Base-by-base conservation (phyloP, 2,329 filamentous ascomycete species). In the Paecilomyces niveus region DNA sequence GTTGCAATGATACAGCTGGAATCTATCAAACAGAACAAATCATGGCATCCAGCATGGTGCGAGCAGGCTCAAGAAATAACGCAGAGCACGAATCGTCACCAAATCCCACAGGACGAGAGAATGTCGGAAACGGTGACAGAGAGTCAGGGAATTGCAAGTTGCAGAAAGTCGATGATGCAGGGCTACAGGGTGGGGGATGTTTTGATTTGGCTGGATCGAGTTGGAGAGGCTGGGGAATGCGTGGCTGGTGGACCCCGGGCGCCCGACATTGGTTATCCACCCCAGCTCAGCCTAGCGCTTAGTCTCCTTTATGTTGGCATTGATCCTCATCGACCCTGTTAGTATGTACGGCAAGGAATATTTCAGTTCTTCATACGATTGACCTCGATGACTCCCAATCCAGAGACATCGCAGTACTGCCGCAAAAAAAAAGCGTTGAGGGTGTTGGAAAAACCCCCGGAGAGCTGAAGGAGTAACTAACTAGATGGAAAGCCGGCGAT, bases 191-290 rank as follows among this genome's bases (percentile, higher is more conserved):
- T 24, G 22, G 50, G 50, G 57, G 57, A 56, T 61, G 59, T 61
- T 61, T 61, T 61, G 58, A 52, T 59, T 57, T 54, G 54, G 54
- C 59, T 56, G 56, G 59, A 59, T 61, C 55, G 59, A 58, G 59
- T 45, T 45, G 39, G 55, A 59, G 59, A 53, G 59, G 59, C 59
- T 61, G 59, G 59, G 59, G 54, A 59, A 45, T 45, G 32, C 57
- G 57, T 54, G 59, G 53, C 55, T 57, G 18, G 15, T 22, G 35
- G 49, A 49, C 54, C 35, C 35, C 35, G 35, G 35, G 11, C n/a
- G 11, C 11, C 3, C 35, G n/a, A 18, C 13, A 4, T 45, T 13
- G 35, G 35, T 18, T 18, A 5, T 13, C 35, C 35, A 18, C 35
- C 22, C 22, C 22, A 22, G 22, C 2, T 22, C 22, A 22, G 22